These are phyloP conservation scores for Populus simonii DNA, from an alignment of 345 rosid genomes.

Conservation along the genomic window DNA sequence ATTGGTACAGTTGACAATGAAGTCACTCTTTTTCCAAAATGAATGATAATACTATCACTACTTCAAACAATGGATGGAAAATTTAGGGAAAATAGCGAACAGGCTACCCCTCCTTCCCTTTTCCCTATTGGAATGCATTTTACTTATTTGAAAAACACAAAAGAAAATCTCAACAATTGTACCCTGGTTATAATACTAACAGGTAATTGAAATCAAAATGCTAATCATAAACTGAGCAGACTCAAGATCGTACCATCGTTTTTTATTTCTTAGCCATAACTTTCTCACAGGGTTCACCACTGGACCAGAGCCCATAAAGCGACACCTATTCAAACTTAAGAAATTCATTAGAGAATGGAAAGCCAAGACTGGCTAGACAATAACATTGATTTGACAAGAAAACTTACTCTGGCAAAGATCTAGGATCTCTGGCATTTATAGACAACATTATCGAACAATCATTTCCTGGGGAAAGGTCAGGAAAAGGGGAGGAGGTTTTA, in stretches of 20 bases:
- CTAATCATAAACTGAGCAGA: constrained; percentile 7
- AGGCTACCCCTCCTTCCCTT: too few species aligned
- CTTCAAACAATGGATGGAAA: neutral
- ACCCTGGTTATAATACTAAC: neutral
- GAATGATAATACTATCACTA: neutral
- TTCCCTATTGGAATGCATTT: too few species aligned
- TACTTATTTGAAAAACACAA: too few species aligned
- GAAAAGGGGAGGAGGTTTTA: neutral
- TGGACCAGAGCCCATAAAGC: constrained; percentile 52
- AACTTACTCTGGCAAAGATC: constrained; percentile 68
- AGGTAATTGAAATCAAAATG: constrained; percentile 7
- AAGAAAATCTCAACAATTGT: too few species aligned
- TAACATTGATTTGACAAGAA: constrained; percentile 10
- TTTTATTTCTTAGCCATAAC: constrained; percentile 58
- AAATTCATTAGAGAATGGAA: constrained; percentile 15
- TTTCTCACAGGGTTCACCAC: constrained; percentile 38
- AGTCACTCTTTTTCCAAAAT: neutral
- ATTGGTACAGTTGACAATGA: neutral
- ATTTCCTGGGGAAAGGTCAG: constrained; percentile 39
- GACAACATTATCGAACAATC: constrained; percentile 50
- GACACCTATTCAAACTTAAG: constrained; percentile 46
- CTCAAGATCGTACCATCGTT: constrained; percentile 43
- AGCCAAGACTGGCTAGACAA: constrained; percentile 3
- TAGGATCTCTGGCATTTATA: constrained; percentile 51
- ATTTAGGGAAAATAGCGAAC: neutral